phyloP scores from a whole-genome alignment of 805 yeast species.

The Nakazawaea populi region DNA sequence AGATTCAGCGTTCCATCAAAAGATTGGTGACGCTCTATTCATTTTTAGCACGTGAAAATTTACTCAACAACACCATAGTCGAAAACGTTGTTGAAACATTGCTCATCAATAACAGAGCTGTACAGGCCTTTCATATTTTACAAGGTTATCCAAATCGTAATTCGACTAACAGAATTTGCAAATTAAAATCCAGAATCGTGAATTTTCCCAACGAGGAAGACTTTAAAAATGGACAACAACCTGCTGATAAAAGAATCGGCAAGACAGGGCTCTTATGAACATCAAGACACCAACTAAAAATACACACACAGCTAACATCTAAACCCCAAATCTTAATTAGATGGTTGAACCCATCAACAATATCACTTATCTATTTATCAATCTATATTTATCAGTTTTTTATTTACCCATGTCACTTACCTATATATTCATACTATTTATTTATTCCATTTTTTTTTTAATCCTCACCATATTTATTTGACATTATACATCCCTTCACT shows the following conservation, averaged over 20 bases:
- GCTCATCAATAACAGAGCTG: not conserved
- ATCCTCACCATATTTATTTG: too few relatives aligned
- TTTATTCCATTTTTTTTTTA: too few relatives aligned
- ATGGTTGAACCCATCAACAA: too few relatives aligned
- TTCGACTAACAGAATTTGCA: slow-evolving; percentile 10
- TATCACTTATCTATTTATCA: too few relatives aligned
- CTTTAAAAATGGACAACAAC: slow-evolving; percentile 10
- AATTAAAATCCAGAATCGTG: slow-evolving; percentile 19
- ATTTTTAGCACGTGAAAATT: not conserved
- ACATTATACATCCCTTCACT: too few relatives aligned
- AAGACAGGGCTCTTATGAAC: slow-evolving; percentile 11
- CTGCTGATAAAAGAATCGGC: slow-evolving; percentile 13
- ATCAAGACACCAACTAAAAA: too few relatives aligned
- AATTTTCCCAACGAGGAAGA: slow-evolving; percentile 16
- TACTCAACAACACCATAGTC: not conserved
- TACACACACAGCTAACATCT: too few relatives aligned
- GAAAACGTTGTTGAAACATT: not conserved
- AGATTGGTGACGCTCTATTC: not conserved
- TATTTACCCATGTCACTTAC: too few relatives aligned
- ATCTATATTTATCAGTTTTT: too few relatives aligned
- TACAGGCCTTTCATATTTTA: not conserved
- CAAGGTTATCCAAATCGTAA: not conserved
- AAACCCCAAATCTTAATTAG: too few relatives aligned
- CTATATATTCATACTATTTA: too few relatives aligned
- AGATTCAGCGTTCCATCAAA: not conserved